Percentiles rank a stretch among this genome's conserved stretches.
Conservation (phyloP, 495 filamentous ascomycete species). For the Penicillium roqueforti region DNA sequence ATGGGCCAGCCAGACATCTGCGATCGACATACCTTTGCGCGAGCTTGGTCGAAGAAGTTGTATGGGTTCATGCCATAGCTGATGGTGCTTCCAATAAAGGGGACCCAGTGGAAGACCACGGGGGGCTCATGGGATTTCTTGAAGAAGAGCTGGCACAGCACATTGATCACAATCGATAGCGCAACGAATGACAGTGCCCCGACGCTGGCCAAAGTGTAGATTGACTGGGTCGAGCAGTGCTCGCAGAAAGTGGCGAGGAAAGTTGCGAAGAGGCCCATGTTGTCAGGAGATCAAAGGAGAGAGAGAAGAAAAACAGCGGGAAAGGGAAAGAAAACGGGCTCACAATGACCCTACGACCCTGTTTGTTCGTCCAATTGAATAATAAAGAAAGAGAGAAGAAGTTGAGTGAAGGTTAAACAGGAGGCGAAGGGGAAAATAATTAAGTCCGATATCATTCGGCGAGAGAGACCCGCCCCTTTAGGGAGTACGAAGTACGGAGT, state of each 20-base stretch:
- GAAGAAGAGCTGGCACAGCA: constrained; percentile 65
- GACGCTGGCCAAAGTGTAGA: constrained; percentile 26
- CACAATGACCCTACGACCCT: not conserved
- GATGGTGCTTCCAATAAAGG: constrained; percentile 59
- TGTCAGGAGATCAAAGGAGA: constrained; percentile 1
- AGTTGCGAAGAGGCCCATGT: constrained; percentile 39
- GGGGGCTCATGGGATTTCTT: constrained; percentile 60
- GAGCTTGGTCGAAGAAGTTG: constrained; percentile 54
- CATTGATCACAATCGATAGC: constrained; percentile 53
- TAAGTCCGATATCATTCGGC: constrained; percentile 26
- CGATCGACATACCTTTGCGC: constrained; percentile 44
- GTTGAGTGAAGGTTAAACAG: constrained; percentile 9
- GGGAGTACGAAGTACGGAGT: too few species aligned
- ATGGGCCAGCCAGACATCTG: not conserved
- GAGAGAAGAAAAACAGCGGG: not conserved
- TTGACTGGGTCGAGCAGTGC: constrained; percentile 37
- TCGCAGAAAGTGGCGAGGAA: constrained; percentile 38
- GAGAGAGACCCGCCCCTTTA: constrained; percentile 19
- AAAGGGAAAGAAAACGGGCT: constrained; percentile 1
- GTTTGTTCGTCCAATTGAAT: not conserved
- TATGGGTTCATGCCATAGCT: constrained; percentile 63
- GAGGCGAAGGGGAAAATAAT: constrained; percentile 21
- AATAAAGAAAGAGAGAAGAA: constrained; percentile 5
- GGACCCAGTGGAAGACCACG: constrained; percentile 62
- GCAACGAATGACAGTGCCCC: constrained; percentile 31